Conservation (phyloP, 176 grass and related monocot genomes). For the Luzula sylvatica region DNA sequence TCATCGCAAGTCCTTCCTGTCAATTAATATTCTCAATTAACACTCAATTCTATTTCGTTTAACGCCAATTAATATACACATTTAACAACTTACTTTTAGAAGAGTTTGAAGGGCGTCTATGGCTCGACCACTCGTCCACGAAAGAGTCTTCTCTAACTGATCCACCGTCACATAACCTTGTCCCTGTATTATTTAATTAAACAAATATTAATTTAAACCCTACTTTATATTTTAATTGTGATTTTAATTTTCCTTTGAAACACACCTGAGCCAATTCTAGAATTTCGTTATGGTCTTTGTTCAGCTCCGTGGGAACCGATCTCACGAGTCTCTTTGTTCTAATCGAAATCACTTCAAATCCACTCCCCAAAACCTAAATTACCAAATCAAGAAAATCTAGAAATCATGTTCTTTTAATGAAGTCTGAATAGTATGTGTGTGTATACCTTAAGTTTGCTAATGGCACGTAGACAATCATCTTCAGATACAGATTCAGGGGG, state of each 20-base stretch:
- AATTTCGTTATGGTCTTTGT: slow-evolving; percentile 97
- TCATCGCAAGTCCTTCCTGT: slow-evolving; percentile 97
- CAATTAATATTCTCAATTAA: neutral
- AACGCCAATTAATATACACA: slow-evolving; percentile 11
- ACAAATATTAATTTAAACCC: slow-evolving; percentile 7
- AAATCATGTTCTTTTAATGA: neutral
- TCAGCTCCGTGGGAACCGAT: slow-evolving; percentile 88
- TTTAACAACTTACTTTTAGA: slow-evolving; percentile 65
- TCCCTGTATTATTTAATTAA: slow-evolving; percentile 33
- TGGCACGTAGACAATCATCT: slow-evolving; percentile 94
- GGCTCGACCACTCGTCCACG: slow-evolving; percentile 63
- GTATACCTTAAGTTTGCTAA: slow-evolving; percentile 85
- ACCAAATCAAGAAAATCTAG: slow-evolving; percentile 9
- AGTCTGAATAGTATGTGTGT: neutral
- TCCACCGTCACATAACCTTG: slow-evolving; percentile 72
- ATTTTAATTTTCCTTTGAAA: no score
- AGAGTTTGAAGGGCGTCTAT: slow-evolving; percentile 83
- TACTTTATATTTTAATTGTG: no score
- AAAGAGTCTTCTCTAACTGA: slow-evolving; percentile 60
- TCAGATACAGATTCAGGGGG: slow-evolving; percentile 56
- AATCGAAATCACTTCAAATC: slow-evolving; percentile 96
- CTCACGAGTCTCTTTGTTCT: slow-evolving; percentile 80
- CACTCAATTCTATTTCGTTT: no score
- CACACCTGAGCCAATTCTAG: slow-evolving; percentile 93
- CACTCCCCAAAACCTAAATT: slow-evolving; percentile 72